Base-by-base conservation (phyloP, 2,329 filamentous ascomycete species). In the Aspergillus sp. region DNA sequence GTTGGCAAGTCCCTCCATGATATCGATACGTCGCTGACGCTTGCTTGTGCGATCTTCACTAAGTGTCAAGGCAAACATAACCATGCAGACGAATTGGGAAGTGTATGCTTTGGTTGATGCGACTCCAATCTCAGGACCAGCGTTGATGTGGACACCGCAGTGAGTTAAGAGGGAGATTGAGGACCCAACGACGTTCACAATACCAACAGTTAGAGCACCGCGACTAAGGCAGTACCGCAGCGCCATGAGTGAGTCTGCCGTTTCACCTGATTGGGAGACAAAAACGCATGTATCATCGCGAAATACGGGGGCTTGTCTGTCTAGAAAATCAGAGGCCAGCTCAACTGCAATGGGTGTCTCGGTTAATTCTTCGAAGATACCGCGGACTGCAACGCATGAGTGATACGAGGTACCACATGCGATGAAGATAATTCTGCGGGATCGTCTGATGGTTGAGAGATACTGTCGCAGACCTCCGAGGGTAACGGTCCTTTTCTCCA, bases 101-200 rank as follows among this genome's bases (percentile, higher is more conserved):
- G 95, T 99, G 83, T 99, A 99, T 38, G 95, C 95, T 85, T 99
- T 99, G 79, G 95, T 99, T 49, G 94, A 98, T 62, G 95, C 95
- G 67, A 99, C 95, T 88, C 95, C 95, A 66, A 99, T 98, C 80
- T 99, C 95, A 56, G 95, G 95, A 59, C 95, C 95, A 69, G 95
- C 95, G 80, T 99, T 99, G 84, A 99, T 93, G 84, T 99, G 95
- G 58, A 99, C 95, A 92, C 95, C 95, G 73, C 95, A 99, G 87
- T 99, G 95, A 66, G 95, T 99, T 73, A 99, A 90, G 71, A 99
- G 89, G 50, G 95, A 99, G 80, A 99, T 99, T 75, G 93, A 97
- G 59, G 95, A 98, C 72, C 95, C 95, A 72, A 99, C 95, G 63
- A 96, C 92, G 82, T 99, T 99, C 80, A 99, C 95, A 69, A 98